Percentiles rank a stretch among this genome's conserved stretches.
phyloP scores from a whole-genome alignment of 148 eudicot species.

The Cornus kousa region DNA sequence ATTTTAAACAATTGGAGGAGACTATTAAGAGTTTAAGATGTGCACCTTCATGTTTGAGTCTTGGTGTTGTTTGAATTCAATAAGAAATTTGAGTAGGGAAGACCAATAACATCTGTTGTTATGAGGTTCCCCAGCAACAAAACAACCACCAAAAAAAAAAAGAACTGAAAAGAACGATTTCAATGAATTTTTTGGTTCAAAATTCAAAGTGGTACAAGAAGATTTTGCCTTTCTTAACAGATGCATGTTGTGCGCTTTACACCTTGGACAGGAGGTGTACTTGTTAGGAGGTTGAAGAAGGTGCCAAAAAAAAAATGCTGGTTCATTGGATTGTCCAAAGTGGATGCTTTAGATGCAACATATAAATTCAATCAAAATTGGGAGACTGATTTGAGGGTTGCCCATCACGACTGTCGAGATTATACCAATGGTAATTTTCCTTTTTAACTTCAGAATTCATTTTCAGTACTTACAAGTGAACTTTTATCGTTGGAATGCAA shows the following conservation, averaged over 20 bases:
- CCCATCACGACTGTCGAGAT: conserved; percentile 78
- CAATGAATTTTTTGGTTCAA: neutral
- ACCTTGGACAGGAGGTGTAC: conserved; percentile 45
- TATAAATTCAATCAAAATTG: conserved; percentile 57
- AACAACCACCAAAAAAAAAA: neutral
- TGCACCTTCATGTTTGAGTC: too few species aligned
- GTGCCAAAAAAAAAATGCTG: conserved; percentile 71
- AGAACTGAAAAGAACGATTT: neutral
- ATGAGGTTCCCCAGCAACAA: neutral
- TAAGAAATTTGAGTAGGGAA: neutral
- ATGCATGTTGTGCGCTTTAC: neutral
- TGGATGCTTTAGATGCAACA: conserved; percentile 48
- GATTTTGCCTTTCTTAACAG: neutral
- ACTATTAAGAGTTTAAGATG: neutral
- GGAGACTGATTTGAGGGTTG: conserved; percentile 67
- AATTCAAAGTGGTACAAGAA: neutral
- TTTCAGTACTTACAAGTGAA: neutral
- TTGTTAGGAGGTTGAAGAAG: conserved; percentile 49
- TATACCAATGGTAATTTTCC: conserved; percentile 61
- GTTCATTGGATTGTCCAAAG: conserved; percentile 54
- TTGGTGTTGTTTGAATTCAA: neutral
- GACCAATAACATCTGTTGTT: neutral
- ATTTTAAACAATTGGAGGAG: neutral
- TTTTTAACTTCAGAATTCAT: neutral
- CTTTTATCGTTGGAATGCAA: too few species aligned